Evolutionary conservation across 2,329 filamentous ascomycete species (phyloP).

Genomic region (Phialocephala subalpina): DNA sequence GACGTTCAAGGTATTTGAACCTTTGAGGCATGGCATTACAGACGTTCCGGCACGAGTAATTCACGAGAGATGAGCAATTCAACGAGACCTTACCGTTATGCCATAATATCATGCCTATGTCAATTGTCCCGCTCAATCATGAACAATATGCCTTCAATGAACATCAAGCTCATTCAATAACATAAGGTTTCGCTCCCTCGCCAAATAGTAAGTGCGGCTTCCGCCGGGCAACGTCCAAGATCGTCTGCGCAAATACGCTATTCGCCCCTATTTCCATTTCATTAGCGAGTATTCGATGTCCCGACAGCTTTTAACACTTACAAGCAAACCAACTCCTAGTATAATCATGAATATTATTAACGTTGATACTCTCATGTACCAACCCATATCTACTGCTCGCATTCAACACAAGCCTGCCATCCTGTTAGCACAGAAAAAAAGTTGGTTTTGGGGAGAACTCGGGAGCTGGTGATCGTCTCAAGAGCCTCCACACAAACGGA

Average conservation of each 20-base stretch:
- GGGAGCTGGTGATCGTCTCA: no score
- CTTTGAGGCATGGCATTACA: background rate
- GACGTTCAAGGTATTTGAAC: background rate
- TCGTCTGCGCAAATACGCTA: slow-evolving; percentile 91
- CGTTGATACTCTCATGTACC: slow-evolving; percentile 91
- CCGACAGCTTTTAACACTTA: slow-evolving; percentile 42
- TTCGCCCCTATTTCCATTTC: slow-evolving; percentile 73
- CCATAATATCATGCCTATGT: background rate
- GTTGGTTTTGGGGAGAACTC: no score
- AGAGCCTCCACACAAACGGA: no score
- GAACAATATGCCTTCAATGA: background rate
- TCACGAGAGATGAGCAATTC: slow-evolving; percentile 11
- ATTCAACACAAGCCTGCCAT: slow-evolving; percentile 81
- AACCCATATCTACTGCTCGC: slow-evolving; percentile 76
- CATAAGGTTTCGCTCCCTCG: slow-evolving; percentile 65
- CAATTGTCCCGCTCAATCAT: background rate
- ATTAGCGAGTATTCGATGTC: background rate
- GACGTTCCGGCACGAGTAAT: background rate
- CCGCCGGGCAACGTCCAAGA: slow-evolving; percentile 86
- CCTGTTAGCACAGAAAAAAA: no score
- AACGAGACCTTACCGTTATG: background rate
- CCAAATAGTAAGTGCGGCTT: slow-evolving; percentile 90
- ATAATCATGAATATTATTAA: slow-evolving; percentile 73
- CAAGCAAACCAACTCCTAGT: slow-evolving; percentile 93
- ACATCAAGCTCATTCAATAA: slow-evolving; percentile 41